Evolutionary conservation across 108 stramenopile genomes (phyloP), one percentile per base, ranked within the genome.

Genomic region (Cyclotella cryptica): DNA sequence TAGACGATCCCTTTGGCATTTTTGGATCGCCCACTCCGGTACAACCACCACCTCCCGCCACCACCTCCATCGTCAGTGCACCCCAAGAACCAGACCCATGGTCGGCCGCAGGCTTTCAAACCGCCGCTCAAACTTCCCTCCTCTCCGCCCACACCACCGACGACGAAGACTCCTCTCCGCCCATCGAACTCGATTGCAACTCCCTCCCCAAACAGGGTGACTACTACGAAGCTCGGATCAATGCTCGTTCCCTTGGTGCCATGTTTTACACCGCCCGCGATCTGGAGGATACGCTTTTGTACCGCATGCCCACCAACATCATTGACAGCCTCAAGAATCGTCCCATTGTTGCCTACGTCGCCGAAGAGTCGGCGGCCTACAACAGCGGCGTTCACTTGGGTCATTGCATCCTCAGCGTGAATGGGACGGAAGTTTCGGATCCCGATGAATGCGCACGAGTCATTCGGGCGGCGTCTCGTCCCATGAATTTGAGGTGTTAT

Each of bases 191-290:
- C 14, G 74, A 79, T 44, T 54, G 42, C 27, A 80, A 75, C 57
- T 55, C 43, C 61, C 66, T 84, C 17, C 83, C 83, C 3, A 39
- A 42, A 22, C 68, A 58, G 26, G 83, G 83, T 21, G 79, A 80
- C 60, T 75, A 80, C 74, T 84, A 84, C 52, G 64, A 84, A 27
- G 78, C 57, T 14, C 74, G 79, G 4, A 54, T 84, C 61, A 57
- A 26, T 24, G 61, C 75, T 0, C 57, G 47, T 0, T 42, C 51
- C 3, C 66, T 84, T 19, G 83, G 83, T 11, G 74, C 77, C 52
- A 84, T 84, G 74, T 84, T 78, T 58, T 78, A 68, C 61, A 55
- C 83, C 39, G 68, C 74, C 15, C 24, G 51, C 10, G 79, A 77
- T n/a, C 59, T 78, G 21, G 51, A 67, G 2, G 47, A 66, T 14